Evolutionary conservation across 306 rosid species (phyloP).

Genomic region (Medicago lupulina): DNA sequence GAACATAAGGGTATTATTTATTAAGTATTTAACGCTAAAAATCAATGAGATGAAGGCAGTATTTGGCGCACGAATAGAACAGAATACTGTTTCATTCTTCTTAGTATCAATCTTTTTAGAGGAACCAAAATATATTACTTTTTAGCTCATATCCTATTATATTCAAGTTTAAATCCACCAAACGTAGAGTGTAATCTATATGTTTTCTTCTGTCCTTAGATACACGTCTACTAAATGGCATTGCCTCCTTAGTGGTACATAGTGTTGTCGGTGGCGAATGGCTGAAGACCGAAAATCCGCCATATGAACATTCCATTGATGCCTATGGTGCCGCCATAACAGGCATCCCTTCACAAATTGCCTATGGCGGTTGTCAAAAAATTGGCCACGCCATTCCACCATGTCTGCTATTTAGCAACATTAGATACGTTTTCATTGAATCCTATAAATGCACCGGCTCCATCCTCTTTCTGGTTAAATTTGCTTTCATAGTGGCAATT

Average conservation of each 20-base stretch:
- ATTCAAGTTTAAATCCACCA: constrained; percentile 3
- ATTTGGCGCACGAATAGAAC: background rate
- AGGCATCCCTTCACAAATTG: too few relatives aligned
- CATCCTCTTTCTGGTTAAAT: constrained; percentile 2
- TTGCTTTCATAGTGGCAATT: background rate
- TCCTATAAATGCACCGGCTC: background rate
- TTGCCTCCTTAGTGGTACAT: constrained; percentile 18
- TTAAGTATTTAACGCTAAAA: constrained; percentile 11
- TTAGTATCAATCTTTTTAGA: background rate
- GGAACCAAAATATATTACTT: background rate
- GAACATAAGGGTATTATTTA: constrained; percentile 22
- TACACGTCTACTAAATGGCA: background rate
- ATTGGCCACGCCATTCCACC: too few relatives aligned
- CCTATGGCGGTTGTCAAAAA: too few relatives aligned
- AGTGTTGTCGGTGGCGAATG: too few relatives aligned
- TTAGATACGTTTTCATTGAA: constrained; percentile 10
- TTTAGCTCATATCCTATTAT: constrained; percentile 3
- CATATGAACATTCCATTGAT: too few relatives aligned
- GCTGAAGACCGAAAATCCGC: too few relatives aligned
- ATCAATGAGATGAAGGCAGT: constrained; percentile 6
- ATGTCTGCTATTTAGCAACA: too few relatives aligned
- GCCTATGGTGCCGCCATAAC: too few relatives aligned
- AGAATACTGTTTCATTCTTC: background rate
- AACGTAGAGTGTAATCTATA: constrained; percentile 8
- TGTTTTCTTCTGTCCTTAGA: background rate